Percentiles rank a stretch among this genome's conserved stretches.
These are phyloP conservation scores for Saccharomycopsis lassenensis DNA, from an alignment of 805 yeast genomes.

Conservation along the genomic window DNA sequence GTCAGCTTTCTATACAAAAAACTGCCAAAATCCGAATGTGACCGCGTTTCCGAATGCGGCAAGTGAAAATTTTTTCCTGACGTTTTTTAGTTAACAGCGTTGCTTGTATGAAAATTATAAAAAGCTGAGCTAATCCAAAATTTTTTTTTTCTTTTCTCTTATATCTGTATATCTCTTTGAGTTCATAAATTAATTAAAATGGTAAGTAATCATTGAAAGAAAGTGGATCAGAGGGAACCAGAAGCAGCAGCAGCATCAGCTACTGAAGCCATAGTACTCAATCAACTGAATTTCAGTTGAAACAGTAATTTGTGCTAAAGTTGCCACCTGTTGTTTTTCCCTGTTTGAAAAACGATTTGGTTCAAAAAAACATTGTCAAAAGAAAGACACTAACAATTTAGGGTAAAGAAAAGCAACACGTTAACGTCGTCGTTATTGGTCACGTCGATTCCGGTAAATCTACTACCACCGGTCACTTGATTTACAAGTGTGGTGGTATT, in stretches of 20 bases:
- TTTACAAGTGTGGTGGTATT: conserved; percentile 99
- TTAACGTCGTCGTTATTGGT: conserved; percentile 99
- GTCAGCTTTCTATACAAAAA: too few species aligned
- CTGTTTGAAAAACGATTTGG: neutral
- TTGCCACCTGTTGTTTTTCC: conserved; percentile 2
- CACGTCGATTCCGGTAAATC: conserved; percentile 99
- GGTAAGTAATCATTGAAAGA: conserved; percentile 13
- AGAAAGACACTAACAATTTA: conserved; percentile 21
- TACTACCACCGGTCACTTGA: conserved; percentile 98
- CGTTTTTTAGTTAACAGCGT: too few species aligned
- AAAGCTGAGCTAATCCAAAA: too few species aligned
- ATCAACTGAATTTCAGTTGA: neutral
- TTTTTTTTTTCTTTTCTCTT: too few species aligned
- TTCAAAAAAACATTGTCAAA: conserved; percentile 13
- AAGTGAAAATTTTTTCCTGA: too few species aligned
- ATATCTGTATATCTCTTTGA: conserved; percentile 29
- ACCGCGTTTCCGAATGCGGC: too few species aligned
- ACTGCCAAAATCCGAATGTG: too few species aligned
- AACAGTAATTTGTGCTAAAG: neutral
- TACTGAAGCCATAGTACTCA: neutral
- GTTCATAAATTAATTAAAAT: conserved; percentile 19
- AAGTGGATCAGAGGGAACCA: conserved; percentile 1
- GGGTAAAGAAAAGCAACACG: conserved; percentile 97
- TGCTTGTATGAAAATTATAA: too few species aligned
- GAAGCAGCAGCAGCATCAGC: neutral